A percentile compares a stretch with the other conserved stretches of the same genome.
These are phyloP conservation scores for Phylloporus sp. DNA, from an alignment of 768 basidiomycete species.

Conservation along the genomic window DNA sequence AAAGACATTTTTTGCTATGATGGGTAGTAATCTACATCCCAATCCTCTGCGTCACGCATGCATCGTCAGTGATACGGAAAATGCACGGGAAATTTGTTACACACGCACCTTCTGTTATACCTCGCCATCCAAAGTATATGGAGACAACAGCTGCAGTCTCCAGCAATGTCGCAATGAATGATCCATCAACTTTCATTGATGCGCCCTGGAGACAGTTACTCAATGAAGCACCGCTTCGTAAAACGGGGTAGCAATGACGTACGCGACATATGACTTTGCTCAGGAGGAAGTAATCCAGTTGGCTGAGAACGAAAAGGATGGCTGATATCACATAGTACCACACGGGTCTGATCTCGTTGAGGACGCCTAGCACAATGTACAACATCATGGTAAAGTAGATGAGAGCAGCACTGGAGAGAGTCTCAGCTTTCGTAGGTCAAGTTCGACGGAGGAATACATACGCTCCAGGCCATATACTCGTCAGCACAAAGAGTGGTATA, in stretches of 20 bases:
- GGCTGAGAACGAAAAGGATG: conserved; percentile 73
- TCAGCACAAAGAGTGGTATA: conserved; percentile 77
- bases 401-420: conserved; percentile 49
- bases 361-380: conserved; percentile 70
- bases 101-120: conserved; percentile 79
- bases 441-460: conserved; percentile 35
- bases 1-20: conserved; percentile 20
- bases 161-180: conserved; percentile 80
- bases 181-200: conserved; percentile 71
- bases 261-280: conserved; percentile 71
- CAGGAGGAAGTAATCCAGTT: conserved; percentile 82
- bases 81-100: background rate
- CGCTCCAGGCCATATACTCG: conserved; percentile 75
- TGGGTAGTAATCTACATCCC: conserved; percentile 51
- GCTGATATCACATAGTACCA: conserved; percentile 72
- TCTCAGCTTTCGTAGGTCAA: conserved; percentile 1
- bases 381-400: conserved; percentile 74
- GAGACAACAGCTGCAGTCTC: conserved; percentile 71
- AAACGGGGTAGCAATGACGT: conserved; percentile 25
- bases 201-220: conserved; percentile 45
- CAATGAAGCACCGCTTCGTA: conserved; percentile 7
- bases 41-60: conserved; percentile 35
- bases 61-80: conserved; percentile 1
- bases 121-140: conserved; percentile 78
- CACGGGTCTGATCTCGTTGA: conserved; percentile 79